phyloP scores from a whole-genome alignment of 768 basidiomycete genomes.

The Baorangia bicolor region DNA sequence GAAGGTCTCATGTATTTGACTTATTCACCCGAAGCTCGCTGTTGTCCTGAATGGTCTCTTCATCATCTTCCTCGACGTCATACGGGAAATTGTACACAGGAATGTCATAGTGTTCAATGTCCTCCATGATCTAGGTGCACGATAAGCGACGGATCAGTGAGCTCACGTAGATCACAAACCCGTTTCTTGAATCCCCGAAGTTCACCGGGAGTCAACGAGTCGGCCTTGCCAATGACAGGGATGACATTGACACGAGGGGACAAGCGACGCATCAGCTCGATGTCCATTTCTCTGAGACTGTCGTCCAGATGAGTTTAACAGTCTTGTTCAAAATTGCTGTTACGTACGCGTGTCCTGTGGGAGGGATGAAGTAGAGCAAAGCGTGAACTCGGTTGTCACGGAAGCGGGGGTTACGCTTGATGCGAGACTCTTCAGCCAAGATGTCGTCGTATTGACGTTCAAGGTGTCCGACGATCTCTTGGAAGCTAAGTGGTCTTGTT shows the following conservation, averaged over 20 bases:
- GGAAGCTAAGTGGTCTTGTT: conserved; percentile 59
- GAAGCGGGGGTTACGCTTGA: conserved; percentile 99
- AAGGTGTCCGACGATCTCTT: conserved; percentile 94
- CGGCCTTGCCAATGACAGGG: conserved; percentile 95
- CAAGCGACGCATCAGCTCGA: conserved; percentile 96
- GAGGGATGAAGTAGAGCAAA: conserved; percentile 96
- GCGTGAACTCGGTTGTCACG: conserved; percentile 97
- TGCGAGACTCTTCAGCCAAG: conserved; percentile 95
- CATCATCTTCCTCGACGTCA: conserved; percentile 98
- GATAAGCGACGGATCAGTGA: conserved; percentile 3
- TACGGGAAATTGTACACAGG: conserved; percentile 99
- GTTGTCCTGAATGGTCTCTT: conserved; percentile 97
- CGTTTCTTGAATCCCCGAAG: conserved; percentile 95
- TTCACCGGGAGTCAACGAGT: conserved; percentile 91
- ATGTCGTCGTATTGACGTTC: conserved; percentile 99
- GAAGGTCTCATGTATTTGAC: neutral
- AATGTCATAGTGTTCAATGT: conserved; percentile 97
- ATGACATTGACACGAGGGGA: conserved; percentile 99
- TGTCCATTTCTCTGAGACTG: conserved; percentile 96
- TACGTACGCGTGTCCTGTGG: conserved; percentile 94
- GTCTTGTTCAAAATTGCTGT: neutral
- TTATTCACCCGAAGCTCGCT: conserved; percentile 81
- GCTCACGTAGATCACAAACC: conserved; percentile 38
- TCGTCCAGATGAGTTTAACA: neutral
- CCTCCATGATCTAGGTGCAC: conserved; percentile 86